Base-by-base conservation (phyloP, 495 filamentous ascomycete genomes). In the Penicillium herquei region DNA sequence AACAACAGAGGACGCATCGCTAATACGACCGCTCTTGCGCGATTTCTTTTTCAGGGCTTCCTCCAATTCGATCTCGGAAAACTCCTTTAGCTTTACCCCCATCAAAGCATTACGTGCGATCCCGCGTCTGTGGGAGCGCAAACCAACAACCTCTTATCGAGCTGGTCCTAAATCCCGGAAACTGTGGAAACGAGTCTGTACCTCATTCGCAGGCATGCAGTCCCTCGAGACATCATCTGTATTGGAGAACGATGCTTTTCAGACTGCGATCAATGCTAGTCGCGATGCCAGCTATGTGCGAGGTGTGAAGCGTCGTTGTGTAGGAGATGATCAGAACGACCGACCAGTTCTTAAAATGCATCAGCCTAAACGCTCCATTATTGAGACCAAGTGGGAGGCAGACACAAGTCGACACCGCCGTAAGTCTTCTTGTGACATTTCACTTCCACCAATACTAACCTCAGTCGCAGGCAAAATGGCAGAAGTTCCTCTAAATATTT, bases 121-220 rank as follows among this genome's bases (percentile, higher is more conserved):
- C 39, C 78, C 66, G 55, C 83, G 62, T 70, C 67, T 72, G 70
- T 77, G 69, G 81, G 85, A 72, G 71, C 75, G 68, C 73, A 81
- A 68, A 74, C 83, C 78, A 62, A 81, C 73, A 67, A 86, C 66
- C 57, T 79, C 75, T 53, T 79, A 76, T 49, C 60, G 67, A 44
- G 56, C 68, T 26, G 75, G 70, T 17, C 63, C 70, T 26, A 74
- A 73, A 46, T 69, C 77, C 6, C 74, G 72, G 33, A 81, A 81
- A 47, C 59, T 82, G 44, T 82, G 79, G 79, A 82, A 82, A 57
- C 74, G 79, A 42, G 72, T 74, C 56, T 69, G 67, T 14, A 58
- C 69, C 4, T 73, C 72, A 7, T 76, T 77, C 49, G 67, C 70
- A 57, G 71, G 66, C 43, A 76, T 76, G 70, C 68, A 70, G 51